Evolutionary conservation across 495 filamentous ascomycete genomes (phyloP), one percentile per base, ranked within the genome.

Genomic region (Penicillium psychrofluorescens): DNA sequence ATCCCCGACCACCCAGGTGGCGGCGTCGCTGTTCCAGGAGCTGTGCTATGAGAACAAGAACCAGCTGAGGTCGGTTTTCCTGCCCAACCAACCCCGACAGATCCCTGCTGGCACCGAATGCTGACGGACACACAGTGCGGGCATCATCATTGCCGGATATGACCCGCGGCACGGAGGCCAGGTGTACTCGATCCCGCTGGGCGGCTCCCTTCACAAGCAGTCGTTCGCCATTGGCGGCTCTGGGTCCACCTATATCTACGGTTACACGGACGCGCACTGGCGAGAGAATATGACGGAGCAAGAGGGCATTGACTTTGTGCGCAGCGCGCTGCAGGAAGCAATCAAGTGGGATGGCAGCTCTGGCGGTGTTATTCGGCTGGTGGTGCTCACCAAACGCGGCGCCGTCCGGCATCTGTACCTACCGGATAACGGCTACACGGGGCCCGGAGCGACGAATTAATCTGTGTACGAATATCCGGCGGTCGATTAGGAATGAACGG

Each of bases 301-400:
- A 35, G 89, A 95, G 47, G 94, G 92, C n/a, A 77, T 98, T 44
- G 66, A 81, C 27, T 98, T 97, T 51, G 94, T 98, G 54, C 95
- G 94, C 63, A 83, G 80, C 34, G 79, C 92, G 9, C 67, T 98
- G 62, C 74, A 79, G 56, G 90, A 98, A 71, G 92, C 92, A 11
- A 95, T 98, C 75, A 95, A 95, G 69, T 97, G 92, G 92, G 92
- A 98, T 63, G 91, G 92, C 35, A 95, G 90, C 72, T 97, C 94
- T 9, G 92, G 92, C 42, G 92, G 94, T 63, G 92, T 98, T 37
- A 98, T 98, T 59, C 81, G 92, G 49, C 81, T 98, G 85, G 94
- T 96, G 41, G 92, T 98, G 40, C 67, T 98, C 71, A 98, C 92
- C 43, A 76, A 79, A 34, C 71, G 84, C 62, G 90, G 90, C n/a